Evolutionary conservation across 805 yeast genomes (phyloP), one percentile per base, ranked within the genome.

Genomic region (Pichia phayaonensis): DNA sequence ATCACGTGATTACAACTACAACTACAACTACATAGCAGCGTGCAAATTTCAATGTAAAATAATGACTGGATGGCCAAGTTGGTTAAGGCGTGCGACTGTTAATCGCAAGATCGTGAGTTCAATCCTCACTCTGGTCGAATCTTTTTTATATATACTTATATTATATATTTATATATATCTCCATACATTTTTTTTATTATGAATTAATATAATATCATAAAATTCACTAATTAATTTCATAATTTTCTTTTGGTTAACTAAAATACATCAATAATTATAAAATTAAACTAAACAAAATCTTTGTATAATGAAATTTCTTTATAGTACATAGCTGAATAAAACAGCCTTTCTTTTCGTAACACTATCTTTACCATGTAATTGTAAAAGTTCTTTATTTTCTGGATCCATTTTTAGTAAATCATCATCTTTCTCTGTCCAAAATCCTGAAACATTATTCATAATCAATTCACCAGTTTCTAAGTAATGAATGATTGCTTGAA

Each of bases 51-150:
- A 13, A 10, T 13, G 3, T 4, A 13, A 29, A 29, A 29, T 13
- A 45, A 26, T 11, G 77, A 72, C 76, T 72, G 67, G 76, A 71
- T 74, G 78, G 78, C 79, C 79, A 74, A 75, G 79, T 68, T 74
- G 78, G 78, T 73, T 63, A 74, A 74, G 79, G 79, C 79, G 77
- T 74, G 77, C 79, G 79, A 75, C 79, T 75, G 79, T 75, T 75
- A 75, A 75, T 75, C 80, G 79, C 79, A 75, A 75, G 80, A 75
- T 73, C 80, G 80, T 64, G 79, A 75, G 80, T 75, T 75, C 80
- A 69, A 75, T 67, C 80, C 80, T 75, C 79, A 64, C 79, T 72
- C 76, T 64, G 79, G 77, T 74, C 79, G 79, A 13, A 41, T 34
- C 3, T 31, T 42, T 45, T 47, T 42, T 45, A n/a, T n/a, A n/a